Conservation (phyloP, 116 monocot species). For the Trichopus zeylanicus region DNA sequence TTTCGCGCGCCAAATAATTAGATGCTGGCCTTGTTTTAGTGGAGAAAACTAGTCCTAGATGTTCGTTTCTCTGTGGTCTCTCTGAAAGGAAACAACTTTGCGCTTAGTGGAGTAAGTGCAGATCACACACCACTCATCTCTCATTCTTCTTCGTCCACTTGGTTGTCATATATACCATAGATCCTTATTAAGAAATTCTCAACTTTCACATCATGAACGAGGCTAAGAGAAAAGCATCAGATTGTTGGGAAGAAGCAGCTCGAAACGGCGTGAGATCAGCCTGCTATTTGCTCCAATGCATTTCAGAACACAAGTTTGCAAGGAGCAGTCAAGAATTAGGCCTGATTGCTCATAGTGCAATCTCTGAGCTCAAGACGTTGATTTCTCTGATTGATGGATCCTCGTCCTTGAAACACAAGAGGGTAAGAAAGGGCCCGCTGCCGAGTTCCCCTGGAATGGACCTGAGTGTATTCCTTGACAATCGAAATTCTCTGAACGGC, state of each 20-base stretch:
- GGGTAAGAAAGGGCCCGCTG: no score
- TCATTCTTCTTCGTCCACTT: not conserved
- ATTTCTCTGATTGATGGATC: constrained; percentile 3
- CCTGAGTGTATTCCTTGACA: no score
- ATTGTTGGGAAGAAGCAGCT: not conserved
- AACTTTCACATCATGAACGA: no score
- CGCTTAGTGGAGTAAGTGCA: constrained; percentile 11
- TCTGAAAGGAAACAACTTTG: not conserved
- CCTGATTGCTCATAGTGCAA: not conserved
- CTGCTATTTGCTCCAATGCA: constrained; percentile 4
- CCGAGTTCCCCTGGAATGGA: no score
- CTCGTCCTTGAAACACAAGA: not conserved
- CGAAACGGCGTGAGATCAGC: constrained; percentile 7
- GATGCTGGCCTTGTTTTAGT: no score
- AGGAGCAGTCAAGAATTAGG: constrained; percentile 3
- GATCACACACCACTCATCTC: not conserved
- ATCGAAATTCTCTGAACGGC: no score
- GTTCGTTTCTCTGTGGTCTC: not conserved
- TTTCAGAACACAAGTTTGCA: not conserved
- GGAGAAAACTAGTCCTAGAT: not conserved
- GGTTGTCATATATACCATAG: no score
- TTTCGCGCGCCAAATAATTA: not conserved
- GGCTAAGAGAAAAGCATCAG: no score
- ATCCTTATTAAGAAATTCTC: no score
- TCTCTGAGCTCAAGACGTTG: constrained; percentile 2